A percentile compares a stretch with the other conserved stretches of the same genome.
Evolutionary conservation across 1,284 basidiomycete species (phyloP).

Genomic region (Cystobasidiaceae sp.): DNA sequence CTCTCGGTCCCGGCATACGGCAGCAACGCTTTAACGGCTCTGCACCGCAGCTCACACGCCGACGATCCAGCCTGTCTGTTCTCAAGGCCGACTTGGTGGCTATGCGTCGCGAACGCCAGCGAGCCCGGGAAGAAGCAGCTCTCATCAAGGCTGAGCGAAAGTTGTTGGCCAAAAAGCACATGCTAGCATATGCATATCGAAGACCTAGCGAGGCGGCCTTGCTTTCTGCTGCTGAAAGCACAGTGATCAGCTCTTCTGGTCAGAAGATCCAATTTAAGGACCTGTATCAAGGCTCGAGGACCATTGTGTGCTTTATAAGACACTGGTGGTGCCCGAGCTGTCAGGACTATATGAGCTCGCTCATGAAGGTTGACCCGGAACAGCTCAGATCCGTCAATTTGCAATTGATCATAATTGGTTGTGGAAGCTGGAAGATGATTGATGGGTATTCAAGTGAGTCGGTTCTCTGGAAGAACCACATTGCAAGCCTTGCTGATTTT

Average conservation of each 20-base stretch:
- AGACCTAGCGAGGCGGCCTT: slow-evolving; percentile 10
- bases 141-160: neutral
- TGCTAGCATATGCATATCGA: neutral
- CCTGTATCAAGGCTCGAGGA: slow-evolving; percentile 19
- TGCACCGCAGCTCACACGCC: too few species aligned
- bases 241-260: neutral
- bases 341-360: slow-evolving; percentile 19
- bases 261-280: slow-evolving; percentile 13
- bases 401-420: slow-evolving; percentile 13
- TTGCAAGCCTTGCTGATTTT: neutral
- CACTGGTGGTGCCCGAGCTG: slow-evolving; percentile 27
- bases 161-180: neutral
- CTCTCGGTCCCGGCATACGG: too few species aligned
- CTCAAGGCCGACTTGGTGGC: neutral
- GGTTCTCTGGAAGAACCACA: neutral
- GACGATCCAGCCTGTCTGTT: too few species aligned
- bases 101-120: neutral
- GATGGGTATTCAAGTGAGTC: slow-evolving; percentile 18
- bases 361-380: slow-evolving; percentile 20
- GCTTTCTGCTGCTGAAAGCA: neutral
- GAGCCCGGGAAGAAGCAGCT: neutral
- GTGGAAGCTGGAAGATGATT: slow-evolving; percentile 23
- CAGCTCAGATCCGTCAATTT: slow-evolving; percentile 17
- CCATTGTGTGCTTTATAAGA: slow-evolving; percentile 27
- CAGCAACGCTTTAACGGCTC: too few species aligned